Percentiles rank a stretch among this genome's conserved stretches.
Evolutionary conservation across 805 yeast genomes (phyloP).

Genomic region (Pichia paraexigua): DNA sequence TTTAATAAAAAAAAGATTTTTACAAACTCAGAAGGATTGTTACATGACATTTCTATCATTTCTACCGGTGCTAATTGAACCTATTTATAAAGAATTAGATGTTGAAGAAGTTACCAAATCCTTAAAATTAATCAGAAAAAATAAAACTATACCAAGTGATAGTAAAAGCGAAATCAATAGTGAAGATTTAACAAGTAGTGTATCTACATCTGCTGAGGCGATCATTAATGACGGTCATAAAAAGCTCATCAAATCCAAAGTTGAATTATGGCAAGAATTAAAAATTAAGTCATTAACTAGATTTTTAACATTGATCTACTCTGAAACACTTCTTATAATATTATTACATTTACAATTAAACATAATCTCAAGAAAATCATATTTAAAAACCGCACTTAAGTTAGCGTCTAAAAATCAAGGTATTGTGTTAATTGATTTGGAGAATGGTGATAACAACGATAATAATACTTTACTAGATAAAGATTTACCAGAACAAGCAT

Average conservation of each 20-base stretch:
- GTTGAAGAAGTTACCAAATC: conserved; percentile 69
- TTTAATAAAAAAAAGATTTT: conserved; percentile 71
- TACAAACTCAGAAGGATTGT: conserved; percentile 89
- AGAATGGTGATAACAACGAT: conserved; percentile 20
- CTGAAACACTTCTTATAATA: conserved; percentile 61
- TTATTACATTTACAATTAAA: conserved; percentile 82
- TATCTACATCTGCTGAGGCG: conserved; percentile 11
- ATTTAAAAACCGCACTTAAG: conserved; percentile 67
- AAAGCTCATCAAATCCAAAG: conserved; percentile 33
- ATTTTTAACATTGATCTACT: conserved; percentile 60
- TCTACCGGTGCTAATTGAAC: conserved; percentile 65
- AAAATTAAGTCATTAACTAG: conserved; percentile 70
- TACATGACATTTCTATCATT: conserved; percentile 75
- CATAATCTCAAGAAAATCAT: conserved; percentile 78
- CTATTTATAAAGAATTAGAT: conserved; percentile 52
- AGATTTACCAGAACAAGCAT: conserved; percentile 64
- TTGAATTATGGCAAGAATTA: conserved; percentile 77
- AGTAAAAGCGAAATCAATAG: conserved; percentile 14
- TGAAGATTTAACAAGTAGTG: conserved; percentile 11
- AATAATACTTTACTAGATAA: conserved; percentile 27
- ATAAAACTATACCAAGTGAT: conserved; percentile 14
- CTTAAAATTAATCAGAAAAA: conserved; percentile 47
- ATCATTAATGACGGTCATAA: background rate
- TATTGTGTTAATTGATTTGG: conserved; percentile 18
- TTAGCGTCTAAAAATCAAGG: conserved; percentile 47